Conservation (phyloP, 225 moss, liverwort and hornwort species). For the Anthoceros angustus region DNA sequence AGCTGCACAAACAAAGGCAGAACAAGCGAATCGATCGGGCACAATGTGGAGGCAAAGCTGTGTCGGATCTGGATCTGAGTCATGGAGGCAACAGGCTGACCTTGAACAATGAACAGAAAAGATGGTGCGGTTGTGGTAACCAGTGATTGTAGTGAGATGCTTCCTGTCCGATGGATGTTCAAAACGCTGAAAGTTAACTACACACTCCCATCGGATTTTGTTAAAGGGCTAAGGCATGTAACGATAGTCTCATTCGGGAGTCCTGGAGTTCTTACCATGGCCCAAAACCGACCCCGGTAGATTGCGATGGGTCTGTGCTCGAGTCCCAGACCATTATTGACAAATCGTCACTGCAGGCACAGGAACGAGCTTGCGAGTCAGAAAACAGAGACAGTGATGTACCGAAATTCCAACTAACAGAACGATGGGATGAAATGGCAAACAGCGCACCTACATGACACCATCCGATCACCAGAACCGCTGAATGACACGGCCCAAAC, state of each 20-base stretch:
- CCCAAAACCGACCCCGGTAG: slow-evolving; percentile 17
- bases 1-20: slow-evolving; percentile 20
- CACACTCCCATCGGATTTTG: not conserved
- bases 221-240: not conserved
- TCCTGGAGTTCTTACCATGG: slow-evolving; percentile 36
- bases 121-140: slow-evolving; percentile 85
- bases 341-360: slow-evolving; percentile 66
- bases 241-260: not conserved
- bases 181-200: not conserved
- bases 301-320: slow-evolving; percentile 30
- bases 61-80: not conserved
- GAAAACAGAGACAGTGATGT: not conserved
- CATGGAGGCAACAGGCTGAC: slow-evolving; percentile 15
- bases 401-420: not conserved
- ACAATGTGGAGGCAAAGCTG: not conserved
- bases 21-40: not conserved
- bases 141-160: slow-evolving; percentile 63
- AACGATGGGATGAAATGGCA: not conserved
- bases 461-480: slow-evolving; percentile 51
- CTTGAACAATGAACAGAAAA: slow-evolving; percentile 91
- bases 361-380: not conserved
- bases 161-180: slow-evolving; percentile 31
- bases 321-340: slow-evolving; percentile 78
- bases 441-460: slow-evolving; percentile 58
- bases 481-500: slow-evolving; percentile 85